phyloP scores from a whole-genome alignment of 495 filamentous ascomycete genomes.

The Pyrenula aspistea region DNA sequence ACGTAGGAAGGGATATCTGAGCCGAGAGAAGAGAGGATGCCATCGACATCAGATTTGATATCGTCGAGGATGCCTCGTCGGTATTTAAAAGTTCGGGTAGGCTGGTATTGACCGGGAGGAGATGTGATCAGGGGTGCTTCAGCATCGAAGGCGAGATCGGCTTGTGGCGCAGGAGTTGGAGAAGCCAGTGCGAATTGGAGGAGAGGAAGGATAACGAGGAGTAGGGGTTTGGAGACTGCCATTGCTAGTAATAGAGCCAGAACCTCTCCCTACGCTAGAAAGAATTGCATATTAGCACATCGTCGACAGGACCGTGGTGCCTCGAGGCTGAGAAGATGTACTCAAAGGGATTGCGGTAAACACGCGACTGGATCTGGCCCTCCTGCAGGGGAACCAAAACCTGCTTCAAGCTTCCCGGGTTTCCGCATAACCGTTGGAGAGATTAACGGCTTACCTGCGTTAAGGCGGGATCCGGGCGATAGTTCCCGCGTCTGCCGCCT shows the following conservation, averaged over 20 bases:
- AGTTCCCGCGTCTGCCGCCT: too few species aligned
- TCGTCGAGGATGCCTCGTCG: slow-evolving; percentile 29
- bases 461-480: too few species aligned
- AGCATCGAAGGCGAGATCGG: neutral
- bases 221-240: neutral
- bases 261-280: too few species aligned
- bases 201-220: neutral
- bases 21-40: slow-evolving; percentile 25
- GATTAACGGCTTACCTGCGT: neutral
- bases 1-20: slow-evolving; percentile 46
- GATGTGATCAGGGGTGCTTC: neutral
- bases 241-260: too few species aligned
- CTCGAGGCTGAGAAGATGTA: neutral
- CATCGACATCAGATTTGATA: slow-evolving; percentile 30
- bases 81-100: neutral
- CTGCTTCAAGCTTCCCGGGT: neutral
- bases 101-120: neutral
- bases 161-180: neutral
- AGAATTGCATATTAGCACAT: neutral
- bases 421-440: neutral
- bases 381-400: neutral
- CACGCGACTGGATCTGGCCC: neutral
- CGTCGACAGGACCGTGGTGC: neutral
- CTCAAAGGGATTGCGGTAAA: neutral
- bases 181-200: neutral